Base-by-base conservation (phyloP, 2,329 filamentous ascomycete species). In the Neodidymelliopsis sp. region DNA sequence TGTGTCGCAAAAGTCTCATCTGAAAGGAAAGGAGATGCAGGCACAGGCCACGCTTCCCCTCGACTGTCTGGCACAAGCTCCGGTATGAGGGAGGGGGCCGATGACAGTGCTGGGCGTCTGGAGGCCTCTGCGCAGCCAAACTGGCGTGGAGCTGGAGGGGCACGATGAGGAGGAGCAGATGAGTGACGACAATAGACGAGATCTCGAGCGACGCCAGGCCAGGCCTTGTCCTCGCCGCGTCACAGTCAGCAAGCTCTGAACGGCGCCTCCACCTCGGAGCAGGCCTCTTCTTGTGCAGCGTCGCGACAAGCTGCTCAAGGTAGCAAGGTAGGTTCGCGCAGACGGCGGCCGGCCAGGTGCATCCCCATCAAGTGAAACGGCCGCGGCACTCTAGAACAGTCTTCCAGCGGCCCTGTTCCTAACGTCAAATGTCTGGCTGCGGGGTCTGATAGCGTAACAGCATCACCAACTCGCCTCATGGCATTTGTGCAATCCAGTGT, bases 1-100 rank as follows among this genome's bases (percentile, higher is more conserved):
- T 29, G 33, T 43, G 51, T 45, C 35, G 47, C 47, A 40, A 28
- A 24, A 40, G 35, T 40, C 27, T 40, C 40, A 36, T 44, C 29
- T 35, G 22, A 39, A 29, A 30, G 40, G 40, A 50, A 24, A 50
- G 47, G 47, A 50, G 47, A 50, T 45, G 47, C 29, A 50, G 47
- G 47, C 47, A 50, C 47, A 50, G 47, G 47, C 47, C 47, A 50
- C 22, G 40, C 47, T 40, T 45, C 30, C 47, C 35, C 40, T 50
- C 35, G 47, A 45, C 40, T 30, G 36, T 45, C 47, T 44, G 39
- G 28, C 47, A 50, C 47, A 50, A 35, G 40, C 40, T 19, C 13
- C 20, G 24, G 31, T 34, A 34, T 34, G 47, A 36, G 40, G 35
- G 36, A 35, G 37, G 35, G 36, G 40, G 37, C 29, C 40, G 28